Conservation (phyloP, 2,329 filamentous ascomycete genomes). For the Penicillium palitans region DNA sequence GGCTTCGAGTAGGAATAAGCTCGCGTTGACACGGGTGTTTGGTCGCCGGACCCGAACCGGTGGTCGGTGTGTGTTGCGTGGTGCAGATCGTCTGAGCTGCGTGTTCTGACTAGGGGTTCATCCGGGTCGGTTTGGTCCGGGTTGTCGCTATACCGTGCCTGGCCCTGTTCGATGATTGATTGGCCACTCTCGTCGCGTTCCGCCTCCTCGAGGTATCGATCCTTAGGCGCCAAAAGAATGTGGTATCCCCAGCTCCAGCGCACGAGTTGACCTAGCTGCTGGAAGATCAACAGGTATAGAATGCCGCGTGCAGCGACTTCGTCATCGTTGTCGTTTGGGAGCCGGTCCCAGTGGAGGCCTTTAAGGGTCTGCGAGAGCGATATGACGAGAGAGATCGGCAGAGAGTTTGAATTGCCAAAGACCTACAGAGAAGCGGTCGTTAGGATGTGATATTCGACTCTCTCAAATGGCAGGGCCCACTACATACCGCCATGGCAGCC, state of each 20-base stretch:
- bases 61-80: slow-evolving; percentile 17
- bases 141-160: slow-evolving; percentile 43
- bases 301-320: slow-evolving; percentile 93
- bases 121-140: slow-evolving; percentile 40
- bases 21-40: slow-evolving; percentile 40
- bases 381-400: slow-evolving; percentile 93
- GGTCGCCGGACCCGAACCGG: slow-evolving; percentile 41
- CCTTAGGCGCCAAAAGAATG: slow-evolving; percentile 82
- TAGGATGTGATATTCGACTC: neutral
- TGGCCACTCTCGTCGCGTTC: slow-evolving; percentile 38
- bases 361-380: slow-evolving; percentile 89
- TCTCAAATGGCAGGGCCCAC: neutral
- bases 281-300: slow-evolving; percentile 92
- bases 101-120: slow-evolving; percentile 38
- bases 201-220: slow-evolving; percentile 50
- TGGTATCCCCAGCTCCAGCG: slow-evolving; percentile 99
- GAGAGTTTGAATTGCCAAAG: slow-evolving; percentile 96
- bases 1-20: slow-evolving; percentile 40
- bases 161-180: slow-evolving; percentile 41
- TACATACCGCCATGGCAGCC: slow-evolving; percentile 80
- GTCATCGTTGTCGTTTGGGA: slow-evolving; percentile 90
- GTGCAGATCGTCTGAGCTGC: slow-evolving; percentile 33
- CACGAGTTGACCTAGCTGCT: slow-evolving; percentile 91
- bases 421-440: slow-evolving; percentile 51
- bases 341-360: slow-evolving; percentile 88